Evolutionary conservation across 768 basidiomycete species (phyloP).

Genomic region (Agaricus subrufescens): DNA sequence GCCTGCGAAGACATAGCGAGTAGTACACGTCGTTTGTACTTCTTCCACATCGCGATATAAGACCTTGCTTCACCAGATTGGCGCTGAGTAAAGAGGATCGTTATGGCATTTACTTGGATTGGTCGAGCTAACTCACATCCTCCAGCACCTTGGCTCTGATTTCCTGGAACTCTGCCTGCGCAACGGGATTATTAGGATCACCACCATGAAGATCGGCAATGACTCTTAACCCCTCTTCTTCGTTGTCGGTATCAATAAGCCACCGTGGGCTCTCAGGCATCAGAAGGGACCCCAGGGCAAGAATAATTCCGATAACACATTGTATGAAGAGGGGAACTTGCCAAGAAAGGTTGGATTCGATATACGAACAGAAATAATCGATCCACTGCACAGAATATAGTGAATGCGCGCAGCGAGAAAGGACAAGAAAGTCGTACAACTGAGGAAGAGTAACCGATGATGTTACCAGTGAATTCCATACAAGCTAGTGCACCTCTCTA

Average conservation of each 20-base stretch:
- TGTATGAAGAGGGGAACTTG: slow-evolving; percentile 85
- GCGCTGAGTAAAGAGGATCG: slow-evolving; percentile 39
- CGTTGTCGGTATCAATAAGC: slow-evolving; percentile 84
- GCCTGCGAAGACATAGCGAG: slow-evolving; percentile 95
- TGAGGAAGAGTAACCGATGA: slow-evolving; percentile 85
- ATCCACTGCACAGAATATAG: slow-evolving; percentile 58
- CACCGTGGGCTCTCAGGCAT: slow-evolving; percentile 94
- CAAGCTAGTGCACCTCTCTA: slow-evolving; percentile 89
- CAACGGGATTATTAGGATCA: slow-evolving; percentile 58
- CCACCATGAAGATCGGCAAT: slow-evolving; percentile 89
- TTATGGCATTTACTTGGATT: not conserved
- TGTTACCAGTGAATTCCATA: slow-evolving; percentile 94
- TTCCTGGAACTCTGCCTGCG: slow-evolving; percentile 82
- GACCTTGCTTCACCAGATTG: slow-evolving; percentile 70
- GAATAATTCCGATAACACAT: slow-evolving; percentile 78
- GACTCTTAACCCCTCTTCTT: slow-evolving; percentile 79
- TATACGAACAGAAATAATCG: slow-evolving; percentile 89
- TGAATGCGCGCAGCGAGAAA: not conserved
- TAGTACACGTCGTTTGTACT: slow-evolving; percentile 82
- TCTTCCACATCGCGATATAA: slow-evolving; percentile 81
- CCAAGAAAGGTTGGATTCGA: slow-evolving; percentile 87
- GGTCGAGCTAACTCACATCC: slow-evolving; percentile 44
- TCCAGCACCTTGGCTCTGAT: slow-evolving; percentile 77
- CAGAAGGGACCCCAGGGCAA: slow-evolving; percentile 72
- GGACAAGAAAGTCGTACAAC: slow-evolving; percentile 54